Conservation (phyloP, 352 stramenopile species). For the Globisporangium polare region DNA sequence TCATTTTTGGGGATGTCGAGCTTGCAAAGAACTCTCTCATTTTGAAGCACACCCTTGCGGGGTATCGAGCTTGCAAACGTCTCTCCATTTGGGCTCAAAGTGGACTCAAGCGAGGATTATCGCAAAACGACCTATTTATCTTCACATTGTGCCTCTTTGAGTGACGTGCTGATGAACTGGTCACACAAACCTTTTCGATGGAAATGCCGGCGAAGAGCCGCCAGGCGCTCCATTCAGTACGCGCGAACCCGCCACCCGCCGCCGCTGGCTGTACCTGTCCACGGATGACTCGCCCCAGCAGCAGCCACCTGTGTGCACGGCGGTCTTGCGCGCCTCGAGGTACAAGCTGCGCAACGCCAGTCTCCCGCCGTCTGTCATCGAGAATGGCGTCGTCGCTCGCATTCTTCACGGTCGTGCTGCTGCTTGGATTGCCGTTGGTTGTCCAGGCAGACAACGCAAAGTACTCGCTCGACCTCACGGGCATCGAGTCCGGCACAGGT, state of each 20-base stretch:
- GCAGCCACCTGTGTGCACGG: neutral
- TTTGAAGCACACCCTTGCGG: too few species aligned
- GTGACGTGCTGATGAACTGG: constrained; percentile 1
- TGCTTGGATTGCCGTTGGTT: neutral
- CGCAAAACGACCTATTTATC: too few species aligned
- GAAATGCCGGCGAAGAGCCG: neutral
- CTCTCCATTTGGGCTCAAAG: too few species aligned
- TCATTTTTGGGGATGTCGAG: neutral
- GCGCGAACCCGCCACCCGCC: neutral
- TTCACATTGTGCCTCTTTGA: too few species aligned
- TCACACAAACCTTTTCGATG: neutral
- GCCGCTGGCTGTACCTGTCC: constrained; percentile 3
- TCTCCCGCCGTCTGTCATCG: neutral
- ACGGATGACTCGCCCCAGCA: neutral
- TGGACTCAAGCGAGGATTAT: too few species aligned
- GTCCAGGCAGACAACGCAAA: constrained; percentile 22
- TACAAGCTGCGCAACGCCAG: neutral
- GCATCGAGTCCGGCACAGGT: constrained; percentile 33
- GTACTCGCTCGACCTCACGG: constrained; percentile 31
- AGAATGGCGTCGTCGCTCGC: neutral
- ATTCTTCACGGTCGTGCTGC: neutral
- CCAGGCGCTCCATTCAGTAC: neutral
- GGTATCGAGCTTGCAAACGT: too few species aligned
- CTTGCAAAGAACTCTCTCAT: too few species aligned
- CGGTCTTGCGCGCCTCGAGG: neutral